phyloP scores from a whole-genome alignment of 225 moss, liverwort and hornwort genomes.

The Bryoerythrophyllum caledonicum region DNA sequence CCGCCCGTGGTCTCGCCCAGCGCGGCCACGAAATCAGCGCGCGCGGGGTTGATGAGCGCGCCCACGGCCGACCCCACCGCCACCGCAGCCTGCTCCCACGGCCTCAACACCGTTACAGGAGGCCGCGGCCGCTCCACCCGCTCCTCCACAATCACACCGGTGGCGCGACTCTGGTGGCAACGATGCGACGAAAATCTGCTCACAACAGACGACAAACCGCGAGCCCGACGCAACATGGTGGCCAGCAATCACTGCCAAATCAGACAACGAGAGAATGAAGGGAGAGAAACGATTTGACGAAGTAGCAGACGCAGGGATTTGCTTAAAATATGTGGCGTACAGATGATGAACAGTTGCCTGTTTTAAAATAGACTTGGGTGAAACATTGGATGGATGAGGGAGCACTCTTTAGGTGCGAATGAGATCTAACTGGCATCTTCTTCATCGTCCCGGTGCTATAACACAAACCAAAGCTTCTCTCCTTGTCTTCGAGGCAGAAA shows the following conservation, averaged over 20 bases:
- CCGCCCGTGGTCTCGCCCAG: constrained; percentile 93
- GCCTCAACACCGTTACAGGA: constrained; percentile 43
- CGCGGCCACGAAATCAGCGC: constrained; percentile 95
- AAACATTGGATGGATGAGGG: constrained; percentile 21
- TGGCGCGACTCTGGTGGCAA: not conserved
- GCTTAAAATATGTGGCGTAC: not conserved
- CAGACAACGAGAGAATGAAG: not conserved
- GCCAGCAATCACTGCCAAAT: no score
- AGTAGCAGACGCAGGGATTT: no score
- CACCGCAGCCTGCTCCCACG: constrained; percentile 84
- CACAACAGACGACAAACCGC: not conserved
- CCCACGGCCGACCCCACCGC: constrained; percentile 90
- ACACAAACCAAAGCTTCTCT: not conserved
- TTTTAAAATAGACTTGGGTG: not conserved
- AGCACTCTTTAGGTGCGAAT: not conserved
- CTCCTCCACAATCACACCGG: not conserved
- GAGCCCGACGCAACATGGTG: constrained; percentile 15
- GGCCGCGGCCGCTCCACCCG: constrained; percentile 2
- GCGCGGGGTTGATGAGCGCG: constrained; percentile 78
- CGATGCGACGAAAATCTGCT: not conserved
- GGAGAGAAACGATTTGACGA: no score
- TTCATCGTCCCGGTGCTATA: constrained; percentile 7
- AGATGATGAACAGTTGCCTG: not conserved
- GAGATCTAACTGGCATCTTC: constrained; percentile 30
- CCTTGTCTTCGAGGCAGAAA: not conserved